phyloP scores from a whole-genome alignment of 164 flowering plant genomes.

The Nelumbo lutea region DNA sequence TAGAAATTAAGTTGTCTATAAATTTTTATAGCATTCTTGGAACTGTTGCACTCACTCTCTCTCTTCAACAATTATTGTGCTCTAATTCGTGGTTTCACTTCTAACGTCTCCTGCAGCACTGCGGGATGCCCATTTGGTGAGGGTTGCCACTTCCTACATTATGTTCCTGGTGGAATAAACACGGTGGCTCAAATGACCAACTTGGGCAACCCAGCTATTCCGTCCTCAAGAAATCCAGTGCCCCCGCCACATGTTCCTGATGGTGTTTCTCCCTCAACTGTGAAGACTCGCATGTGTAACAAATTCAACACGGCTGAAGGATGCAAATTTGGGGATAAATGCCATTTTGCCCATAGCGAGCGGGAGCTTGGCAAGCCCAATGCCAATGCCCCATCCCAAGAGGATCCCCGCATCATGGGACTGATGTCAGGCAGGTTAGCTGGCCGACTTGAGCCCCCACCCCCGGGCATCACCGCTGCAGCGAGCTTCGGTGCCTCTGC shows the following conservation, averaged over 20 bases:
- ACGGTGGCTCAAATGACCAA: conserved; percentile 52
- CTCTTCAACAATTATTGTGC: too few species aligned
- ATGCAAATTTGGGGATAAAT: conserved; percentile 74
- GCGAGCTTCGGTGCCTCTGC: conserved; percentile 70
- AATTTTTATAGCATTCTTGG: too few species aligned
- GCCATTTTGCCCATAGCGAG: conserved; percentile 71
- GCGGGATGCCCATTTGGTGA: conserved; percentile 92
- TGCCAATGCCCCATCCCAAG: conserved; percentile 29
- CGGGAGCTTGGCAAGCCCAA: conserved; percentile 59
- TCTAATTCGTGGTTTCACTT: too few species aligned
- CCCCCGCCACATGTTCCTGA: conserved; percentile 45
- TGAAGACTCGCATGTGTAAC: conserved; percentile 53
- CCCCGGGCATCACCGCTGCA: conserved; percentile 32
- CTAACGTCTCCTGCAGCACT: conserved; percentile 41
- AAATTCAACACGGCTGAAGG: conserved; percentile 57
- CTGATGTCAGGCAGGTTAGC: conserved; percentile 29
- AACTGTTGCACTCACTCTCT: too few species aligned
- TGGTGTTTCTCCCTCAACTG: conserved; percentile 37
- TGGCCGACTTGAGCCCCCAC: conserved; percentile 37
- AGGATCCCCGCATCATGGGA: conserved; percentile 42
- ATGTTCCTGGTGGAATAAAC: conserved; percentile 77
- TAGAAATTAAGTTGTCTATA: too few species aligned
- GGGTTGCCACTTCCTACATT: conserved; percentile 80
- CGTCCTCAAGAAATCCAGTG: conserved; percentile 30
- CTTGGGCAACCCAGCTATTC: conserved; percentile 31